A percentile compares a stretch with the other conserved stretches of the same genome.
Evolutionary conservation across 2,329 filamentous ascomycete species (phyloP).

Genomic region (Arthroderma sp.): DNA sequence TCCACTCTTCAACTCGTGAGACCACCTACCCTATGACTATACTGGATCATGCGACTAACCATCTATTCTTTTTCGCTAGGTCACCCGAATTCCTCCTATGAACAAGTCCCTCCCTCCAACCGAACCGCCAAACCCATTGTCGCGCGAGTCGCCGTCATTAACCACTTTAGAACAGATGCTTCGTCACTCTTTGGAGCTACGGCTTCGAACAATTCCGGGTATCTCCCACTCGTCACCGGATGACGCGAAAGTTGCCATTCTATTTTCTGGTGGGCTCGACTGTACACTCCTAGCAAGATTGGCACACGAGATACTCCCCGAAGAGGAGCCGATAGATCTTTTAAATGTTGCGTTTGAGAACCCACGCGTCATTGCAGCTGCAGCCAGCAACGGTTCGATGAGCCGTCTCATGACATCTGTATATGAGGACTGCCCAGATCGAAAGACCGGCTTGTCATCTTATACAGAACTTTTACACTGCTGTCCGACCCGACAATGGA

Average conservation of each 20-base stretch:
- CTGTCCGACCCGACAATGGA: conserved; percentile 62
- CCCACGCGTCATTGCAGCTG: conserved; percentile 52
- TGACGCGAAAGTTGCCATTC: conserved; percentile 48
- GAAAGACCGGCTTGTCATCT: conserved; percentile 70
- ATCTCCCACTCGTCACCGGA: conserved; percentile 30
- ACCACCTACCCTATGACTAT: not conserved
- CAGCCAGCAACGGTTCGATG: conserved; percentile 31
- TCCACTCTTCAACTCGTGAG: conserved; percentile 1
- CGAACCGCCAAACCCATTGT: conserved; percentile 18
- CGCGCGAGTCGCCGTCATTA: conserved; percentile 38
- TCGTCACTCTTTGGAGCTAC: conserved; percentile 47
- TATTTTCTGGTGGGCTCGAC: conserved; percentile 92
- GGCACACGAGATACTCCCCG: conserved; percentile 60
- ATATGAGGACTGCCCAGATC: conserved; percentile 82
- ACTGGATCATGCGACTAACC: no score
- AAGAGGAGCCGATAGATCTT: conserved; percentile 61
- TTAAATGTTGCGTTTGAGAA: conserved; percentile 98
- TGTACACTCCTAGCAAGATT: conserved; percentile 78
- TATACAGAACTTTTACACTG: conserved; percentile 57
- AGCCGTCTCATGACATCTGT: conserved; percentile 13
- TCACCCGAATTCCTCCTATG: conserved; percentile 27
- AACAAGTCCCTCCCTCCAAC: conserved; percentile 26
- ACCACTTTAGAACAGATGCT: conserved; percentile 42
- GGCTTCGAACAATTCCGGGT: conserved; percentile 52
- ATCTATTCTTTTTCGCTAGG: no score